Evolutionary conservation across 805 yeast species (phyloP).

Genomic region (Candida incommunis): DNA sequence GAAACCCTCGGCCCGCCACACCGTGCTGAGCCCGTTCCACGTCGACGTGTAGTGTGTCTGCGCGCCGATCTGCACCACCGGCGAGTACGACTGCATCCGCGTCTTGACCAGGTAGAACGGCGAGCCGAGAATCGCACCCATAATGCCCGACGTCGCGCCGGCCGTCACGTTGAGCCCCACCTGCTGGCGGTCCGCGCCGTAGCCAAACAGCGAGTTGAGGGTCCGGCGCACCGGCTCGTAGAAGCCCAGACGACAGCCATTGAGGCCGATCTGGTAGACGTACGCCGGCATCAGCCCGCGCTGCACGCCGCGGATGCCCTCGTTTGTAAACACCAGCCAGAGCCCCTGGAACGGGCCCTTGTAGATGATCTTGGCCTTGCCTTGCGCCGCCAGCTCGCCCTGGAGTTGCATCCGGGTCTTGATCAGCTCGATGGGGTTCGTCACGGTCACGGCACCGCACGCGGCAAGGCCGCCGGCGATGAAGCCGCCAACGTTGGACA

Average conservation of each 20-base stretch:
- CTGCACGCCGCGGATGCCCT: slow-evolving; percentile 80
- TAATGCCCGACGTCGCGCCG: slow-evolving; percentile 74
- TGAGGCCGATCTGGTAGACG: slow-evolving; percentile 76
- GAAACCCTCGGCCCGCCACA: slow-evolving; percentile 56
- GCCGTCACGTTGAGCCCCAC: slow-evolving; percentile 58
- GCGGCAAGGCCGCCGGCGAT: slow-evolving; percentile 90
- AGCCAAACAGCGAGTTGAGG: slow-evolving; percentile 40
- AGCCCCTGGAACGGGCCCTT: slow-evolving; percentile 81
- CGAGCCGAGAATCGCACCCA: slow-evolving; percentile 82
- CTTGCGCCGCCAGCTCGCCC: slow-evolving; percentile 62
- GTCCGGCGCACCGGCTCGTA: slow-evolving; percentile 73
- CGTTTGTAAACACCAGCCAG: slow-evolving; percentile 53
- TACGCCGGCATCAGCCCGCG: slow-evolving; percentile 85
- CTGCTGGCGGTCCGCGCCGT: slow-evolving; percentile 33
- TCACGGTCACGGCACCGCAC: slow-evolving; percentile 93
- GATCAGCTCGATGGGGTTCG: slow-evolving; percentile 90
- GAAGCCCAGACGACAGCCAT: slow-evolving; percentile 88
- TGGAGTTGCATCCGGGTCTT: slow-evolving; percentile 94
- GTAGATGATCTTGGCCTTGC: slow-evolving; percentile 40
- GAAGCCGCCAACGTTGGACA: slow-evolving; percentile 16
- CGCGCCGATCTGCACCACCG: slow-evolving; percentile 59
- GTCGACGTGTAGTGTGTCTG: slow-evolving; percentile 76
- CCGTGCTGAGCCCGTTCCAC: slow-evolving; percentile 49
- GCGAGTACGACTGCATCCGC: slow-evolving; percentile 88
- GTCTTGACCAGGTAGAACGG: slow-evolving; percentile 90